phyloP scores from a whole-genome alignment of 192 early-diverging fungal genomes.

The Entophlyctis luteolus region DNA sequence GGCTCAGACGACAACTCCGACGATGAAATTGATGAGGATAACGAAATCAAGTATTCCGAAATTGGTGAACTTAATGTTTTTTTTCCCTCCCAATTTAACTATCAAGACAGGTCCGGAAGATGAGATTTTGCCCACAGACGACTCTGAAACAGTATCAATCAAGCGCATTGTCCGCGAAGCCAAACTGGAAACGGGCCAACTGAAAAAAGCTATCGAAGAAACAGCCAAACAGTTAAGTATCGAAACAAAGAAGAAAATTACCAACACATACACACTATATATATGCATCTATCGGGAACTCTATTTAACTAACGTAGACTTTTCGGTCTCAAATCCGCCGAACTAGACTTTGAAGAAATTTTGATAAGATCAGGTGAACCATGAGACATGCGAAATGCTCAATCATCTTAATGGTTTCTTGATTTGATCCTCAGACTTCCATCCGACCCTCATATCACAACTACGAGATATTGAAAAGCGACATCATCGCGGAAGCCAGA shows the following conservation, averaged over 20 bases:
- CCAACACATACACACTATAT: neutral
- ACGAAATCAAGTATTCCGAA: neutral
- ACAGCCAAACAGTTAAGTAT: neutral
- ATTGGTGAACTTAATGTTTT: neutral
- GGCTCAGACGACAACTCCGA: neutral
- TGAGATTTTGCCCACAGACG: neutral
- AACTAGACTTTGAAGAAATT: neutral
- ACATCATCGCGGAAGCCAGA: neutral
- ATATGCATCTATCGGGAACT: no score
- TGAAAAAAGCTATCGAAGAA: neutral
- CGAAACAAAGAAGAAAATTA: no score
- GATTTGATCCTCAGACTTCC: neutral
- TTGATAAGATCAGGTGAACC: neutral
- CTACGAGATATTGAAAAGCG: neutral
- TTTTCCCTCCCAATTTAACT: neutral
- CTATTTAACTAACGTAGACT: neutral
- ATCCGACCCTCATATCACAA: neutral
- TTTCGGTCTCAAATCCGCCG: neutral
- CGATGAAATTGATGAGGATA: no score
- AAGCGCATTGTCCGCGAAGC: neutral
- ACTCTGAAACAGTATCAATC: neutral
- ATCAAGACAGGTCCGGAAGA: neutral
- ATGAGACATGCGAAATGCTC: no score
- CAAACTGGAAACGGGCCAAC: neutral
- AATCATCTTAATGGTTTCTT: neutral